A percentile compares a stretch with the other conserved stretches of the same genome.
Conservation (phyloP, 352 stramenopile genomes). For the Phytophthora syringae region DNA sequence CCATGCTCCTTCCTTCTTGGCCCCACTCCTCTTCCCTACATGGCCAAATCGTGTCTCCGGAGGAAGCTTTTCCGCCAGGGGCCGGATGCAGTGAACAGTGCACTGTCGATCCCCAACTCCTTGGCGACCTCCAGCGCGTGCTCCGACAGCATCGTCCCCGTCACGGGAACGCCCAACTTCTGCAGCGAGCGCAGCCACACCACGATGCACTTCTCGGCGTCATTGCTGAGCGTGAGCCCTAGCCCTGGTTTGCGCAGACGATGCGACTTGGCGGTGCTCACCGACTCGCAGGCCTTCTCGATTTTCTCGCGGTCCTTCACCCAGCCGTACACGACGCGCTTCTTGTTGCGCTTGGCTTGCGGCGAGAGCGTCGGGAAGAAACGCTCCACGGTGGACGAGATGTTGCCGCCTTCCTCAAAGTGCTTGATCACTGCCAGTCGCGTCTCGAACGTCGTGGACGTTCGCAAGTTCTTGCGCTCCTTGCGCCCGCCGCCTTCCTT, state of each 20-base stretch:
- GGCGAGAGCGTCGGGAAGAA: conserved; percentile 37
- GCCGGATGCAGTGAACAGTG: conserved; percentile 34
- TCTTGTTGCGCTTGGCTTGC: conserved; percentile 43
- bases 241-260: conserved; percentile 37
- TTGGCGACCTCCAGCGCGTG: conserved; percentile 43
- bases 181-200: conserved; percentile 44
- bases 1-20: background rate
- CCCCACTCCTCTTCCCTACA: conserved; percentile 11
- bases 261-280: conserved; percentile 40
- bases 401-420: conserved; percentile 34
- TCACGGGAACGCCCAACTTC: conserved; percentile 35
- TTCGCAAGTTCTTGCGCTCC: conserved; percentile 41
- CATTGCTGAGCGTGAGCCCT: conserved; percentile 34
- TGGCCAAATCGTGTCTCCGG: conserved; percentile 32
- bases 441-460: conserved; percentile 43
- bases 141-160: conserved; percentile 35
- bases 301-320: conserved; percentile 40
- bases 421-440: conserved; percentile 40
- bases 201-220: conserved; percentile 48
- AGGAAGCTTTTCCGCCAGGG: conserved; percentile 44
- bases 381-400: conserved; percentile 34
- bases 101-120: conserved; percentile 36
- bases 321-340: conserved; percentile 47
- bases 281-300: conserved; percentile 40
- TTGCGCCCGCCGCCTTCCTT: conserved; percentile 38